phyloP scores from a whole-genome alignment of 768 basidiomycete species.

The Solioccasus polychromus region DNA sequence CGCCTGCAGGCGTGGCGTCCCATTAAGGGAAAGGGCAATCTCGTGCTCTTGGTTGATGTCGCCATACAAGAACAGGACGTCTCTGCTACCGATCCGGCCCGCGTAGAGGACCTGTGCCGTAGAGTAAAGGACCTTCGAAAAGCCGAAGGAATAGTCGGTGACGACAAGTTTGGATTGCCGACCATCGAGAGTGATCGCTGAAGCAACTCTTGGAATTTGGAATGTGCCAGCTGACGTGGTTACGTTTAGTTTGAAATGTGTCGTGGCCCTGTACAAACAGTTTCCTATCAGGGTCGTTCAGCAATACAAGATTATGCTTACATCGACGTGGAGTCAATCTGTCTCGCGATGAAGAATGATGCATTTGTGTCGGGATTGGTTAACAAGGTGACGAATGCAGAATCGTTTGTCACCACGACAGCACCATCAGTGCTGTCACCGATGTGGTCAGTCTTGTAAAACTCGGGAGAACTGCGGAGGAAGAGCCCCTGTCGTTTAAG shows the following conservation, averaged over 20 bases:
- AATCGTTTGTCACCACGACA: slow-evolving; percentile 40
- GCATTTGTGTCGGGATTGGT: slow-evolving; percentile 65
- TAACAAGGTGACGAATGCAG: slow-evolving; percentile 59
- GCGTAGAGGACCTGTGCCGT: slow-evolving; percentile 75
- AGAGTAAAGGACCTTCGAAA: slow-evolving; percentile 59
- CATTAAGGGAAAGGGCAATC: slow-evolving; percentile 42
- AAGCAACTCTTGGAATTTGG: slow-evolving; percentile 53
- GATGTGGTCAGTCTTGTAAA: slow-evolving; percentile 76
- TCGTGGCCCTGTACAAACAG: slow-evolving; percentile 22
- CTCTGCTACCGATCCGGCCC: slow-evolving; percentile 55
- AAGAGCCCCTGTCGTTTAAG: slow-evolving; percentile 78
- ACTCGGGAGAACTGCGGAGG: slow-evolving; percentile 73
- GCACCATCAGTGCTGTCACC: slow-evolving; percentile 56
- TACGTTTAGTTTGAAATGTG: slow-evolving; percentile 59
- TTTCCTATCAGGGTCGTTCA: neutral
- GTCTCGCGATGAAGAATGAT: slow-evolving; percentile 69
- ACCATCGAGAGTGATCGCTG: slow-evolving; percentile 58
- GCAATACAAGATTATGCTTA: slow-evolving; percentile 31
- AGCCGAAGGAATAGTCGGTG: slow-evolving; percentile 71
- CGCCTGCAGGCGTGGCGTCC: slow-evolving; percentile 41
- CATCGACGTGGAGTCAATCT: slow-evolving; percentile 65
- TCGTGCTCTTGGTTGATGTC: slow-evolving; percentile 56
- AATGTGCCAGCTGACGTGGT: slow-evolving; percentile 50
- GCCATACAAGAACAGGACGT: slow-evolving; percentile 63
- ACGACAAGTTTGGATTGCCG: slow-evolving; percentile 73